Base-by-base conservation (phyloP, 441 rosid genomes). In the Pelargonium myrrhifolium region DNA sequence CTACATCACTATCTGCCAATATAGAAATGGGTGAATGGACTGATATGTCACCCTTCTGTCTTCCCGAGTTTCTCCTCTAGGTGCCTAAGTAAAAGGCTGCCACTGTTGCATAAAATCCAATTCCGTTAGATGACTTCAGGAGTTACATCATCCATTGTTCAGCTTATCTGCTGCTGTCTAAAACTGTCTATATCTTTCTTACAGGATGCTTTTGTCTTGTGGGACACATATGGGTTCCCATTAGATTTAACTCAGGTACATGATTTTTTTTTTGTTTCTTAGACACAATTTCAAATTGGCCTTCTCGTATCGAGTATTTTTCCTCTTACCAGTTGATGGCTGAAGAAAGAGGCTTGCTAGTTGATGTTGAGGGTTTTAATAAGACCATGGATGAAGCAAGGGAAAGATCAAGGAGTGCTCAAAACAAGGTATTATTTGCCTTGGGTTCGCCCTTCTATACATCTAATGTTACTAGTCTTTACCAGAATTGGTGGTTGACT, bases 171-270 rank as follows among this genome's bases (percentile, higher is more conserved):
- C 15, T 45, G 51, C 51, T 8, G 11, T n/a, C 51, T 45, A 45
- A 45, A 45, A 45, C 51, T 45, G n/a, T 12, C 2, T 4, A 10
- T 45, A 10, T 31, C 35, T 3, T 18, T 49, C 14, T 3, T 87
- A 80, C 88, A 94, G 98, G 97, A 89, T 77, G 99, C 98, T 65
- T 92, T 94, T 81, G 64, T 92, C 78, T 78, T 94, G 78, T 92
- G 99, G 98, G 98, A 92, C 71, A 94, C 94, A 18, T 94, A 77
- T 83, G 99, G 99, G 71, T 94, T 94, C 82, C 96, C 98, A 14
- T 66, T 94, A 79, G 98, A 94, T 84, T 83, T 94, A 75, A 94
- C 99, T 72, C 96, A 89, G 95, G 99, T 93, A 86, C 20, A 3
- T 31, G 35, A 3, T 3, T 31, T 31, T 4, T 31, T 31, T 31